phyloP scores from a whole-genome alignment of 2,329 filamentous ascomycete genomes.

The Harringtonia lauricola region DNA sequence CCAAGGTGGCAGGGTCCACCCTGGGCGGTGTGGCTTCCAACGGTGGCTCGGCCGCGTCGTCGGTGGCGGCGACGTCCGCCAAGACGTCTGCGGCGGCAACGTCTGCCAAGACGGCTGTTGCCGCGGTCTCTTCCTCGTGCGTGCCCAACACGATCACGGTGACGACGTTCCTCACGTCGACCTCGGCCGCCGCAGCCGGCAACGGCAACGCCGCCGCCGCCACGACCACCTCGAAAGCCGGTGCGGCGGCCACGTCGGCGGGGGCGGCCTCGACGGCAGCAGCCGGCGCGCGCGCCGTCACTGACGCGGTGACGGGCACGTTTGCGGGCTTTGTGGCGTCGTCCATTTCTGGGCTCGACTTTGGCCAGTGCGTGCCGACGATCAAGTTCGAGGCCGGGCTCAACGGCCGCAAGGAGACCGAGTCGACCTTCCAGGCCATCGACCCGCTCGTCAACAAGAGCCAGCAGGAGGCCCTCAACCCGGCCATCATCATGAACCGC shows the following conservation, averaged over 20 bases:
- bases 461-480: constrained; percentile 59
- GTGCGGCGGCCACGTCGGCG: neutral
- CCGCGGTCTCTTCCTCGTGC: neutral
- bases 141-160: constrained; percentile 1
- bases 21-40: constrained; percentile 16
- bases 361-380: constrained; percentile 43
- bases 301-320: constrained; percentile 9
- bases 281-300: constrained; percentile 8
- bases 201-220: neutral
- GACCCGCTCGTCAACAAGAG: constrained; percentile 49
- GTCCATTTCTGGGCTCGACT: constrained; percentile 25
- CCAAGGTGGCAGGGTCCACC: constrained; percentile 9
- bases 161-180: constrained; percentile 1
- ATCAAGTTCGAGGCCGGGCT: constrained; percentile 49
- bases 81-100: constrained; percentile 1
- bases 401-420: constrained; percentile 40
- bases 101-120: neutral
- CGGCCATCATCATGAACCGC: constrained; percentile 63
- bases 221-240: neutral
- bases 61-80: constrained; percentile 5
- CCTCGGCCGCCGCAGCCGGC: neutral
- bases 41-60: constrained; percentile 11
- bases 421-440: constrained; percentile 58
- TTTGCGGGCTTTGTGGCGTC: constrained; percentile 12
- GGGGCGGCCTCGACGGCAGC: neutral